Conservation (phyloP, 1,139 yeast species). For the Candida glucosophila region DNA sequence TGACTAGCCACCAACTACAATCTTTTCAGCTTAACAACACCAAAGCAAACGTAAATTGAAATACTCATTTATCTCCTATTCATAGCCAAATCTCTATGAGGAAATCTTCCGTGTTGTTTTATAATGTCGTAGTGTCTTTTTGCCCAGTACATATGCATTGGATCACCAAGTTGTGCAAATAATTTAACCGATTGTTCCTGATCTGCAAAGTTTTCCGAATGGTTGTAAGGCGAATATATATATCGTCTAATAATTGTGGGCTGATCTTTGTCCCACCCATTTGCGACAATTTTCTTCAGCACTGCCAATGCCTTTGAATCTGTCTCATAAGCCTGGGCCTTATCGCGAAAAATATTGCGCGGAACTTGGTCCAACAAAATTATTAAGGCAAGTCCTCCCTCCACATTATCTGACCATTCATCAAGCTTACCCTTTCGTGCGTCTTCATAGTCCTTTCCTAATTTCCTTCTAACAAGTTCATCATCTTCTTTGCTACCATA, state of each 20-base stretch:
- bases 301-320: conserved; percentile 3
- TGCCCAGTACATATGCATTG: conserved; percentile 4
- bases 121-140: conserved; percentile 2
- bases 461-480: conserved; percentile 1
- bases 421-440: conserved; percentile 3
- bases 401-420: conserved; percentile 2
- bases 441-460: conserved; percentile 3
- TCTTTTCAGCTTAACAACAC: too few relatives aligned
- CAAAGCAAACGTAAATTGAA: too few relatives aligned
- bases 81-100: conserved; percentile 3
- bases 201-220: conserved; percentile 4
- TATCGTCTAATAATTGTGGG: conserved; percentile 3
- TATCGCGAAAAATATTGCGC: conserved; percentile 4
- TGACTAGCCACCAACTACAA: too few relatives aligned
- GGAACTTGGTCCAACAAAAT: conserved; percentile 6
- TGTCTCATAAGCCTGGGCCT: conserved; percentile 4
- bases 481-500: conserved; percentile 4
- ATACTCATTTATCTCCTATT: conserved; percentile 1
- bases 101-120: conserved; percentile 3
- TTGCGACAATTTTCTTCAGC: conserved; percentile 2
- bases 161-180: conserved; percentile 4
- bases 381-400: conserved; percentile 4
- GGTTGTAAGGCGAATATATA: conserved; percentile 4
- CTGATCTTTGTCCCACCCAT: conserved; percentile 4
- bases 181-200: conserved; percentile 3